Evolutionary conservation across 1,139 yeast genomes (phyloP).

Genomic region (Saccharomyces hybrid): DNA sequence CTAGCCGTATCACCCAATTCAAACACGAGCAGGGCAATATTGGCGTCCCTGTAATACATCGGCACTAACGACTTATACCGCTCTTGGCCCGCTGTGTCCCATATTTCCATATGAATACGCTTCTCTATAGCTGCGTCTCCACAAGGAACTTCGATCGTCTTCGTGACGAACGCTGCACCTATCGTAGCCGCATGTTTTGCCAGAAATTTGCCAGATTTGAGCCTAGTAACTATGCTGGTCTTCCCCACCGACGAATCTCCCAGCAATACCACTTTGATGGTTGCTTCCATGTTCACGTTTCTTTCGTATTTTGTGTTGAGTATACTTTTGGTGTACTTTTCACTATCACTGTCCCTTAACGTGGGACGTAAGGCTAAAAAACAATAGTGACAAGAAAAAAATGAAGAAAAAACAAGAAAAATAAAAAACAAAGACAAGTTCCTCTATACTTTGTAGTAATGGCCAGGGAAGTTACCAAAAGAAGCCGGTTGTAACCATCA

Average conservation of each 20-base stretch:
- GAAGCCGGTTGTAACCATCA: not conserved
- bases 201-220: conserved; percentile 76
- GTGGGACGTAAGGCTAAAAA: not conserved
- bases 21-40: conserved; percentile 72
- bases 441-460: not conserved
- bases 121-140: conserved; percentile 30
- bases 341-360: conserved; percentile 2
- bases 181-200: conserved; percentile 86
- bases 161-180: conserved; percentile 95
- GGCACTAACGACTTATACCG: conserved; percentile 74
- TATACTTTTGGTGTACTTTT: not conserved
- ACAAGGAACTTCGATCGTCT: conserved; percentile 57
- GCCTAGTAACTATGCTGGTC: conserved; percentile 78
- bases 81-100: conserved; percentile 90
- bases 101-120: conserved; percentile 69
- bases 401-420: not conserved
- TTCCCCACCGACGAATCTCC: conserved; percentile 98
- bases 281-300: conserved; percentile 25
- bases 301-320: conserved; percentile 3
- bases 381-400: not conserved
- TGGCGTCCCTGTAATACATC: conserved; percentile 81
- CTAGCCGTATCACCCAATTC: conserved; percentile 62
- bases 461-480: not conserved
- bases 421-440: not conserved
- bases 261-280: conserved; percentile 69